Evolutionary conservation across 2,329 filamentous ascomycete species (phyloP).

Genomic region (Fusarium temperatum): DNA sequence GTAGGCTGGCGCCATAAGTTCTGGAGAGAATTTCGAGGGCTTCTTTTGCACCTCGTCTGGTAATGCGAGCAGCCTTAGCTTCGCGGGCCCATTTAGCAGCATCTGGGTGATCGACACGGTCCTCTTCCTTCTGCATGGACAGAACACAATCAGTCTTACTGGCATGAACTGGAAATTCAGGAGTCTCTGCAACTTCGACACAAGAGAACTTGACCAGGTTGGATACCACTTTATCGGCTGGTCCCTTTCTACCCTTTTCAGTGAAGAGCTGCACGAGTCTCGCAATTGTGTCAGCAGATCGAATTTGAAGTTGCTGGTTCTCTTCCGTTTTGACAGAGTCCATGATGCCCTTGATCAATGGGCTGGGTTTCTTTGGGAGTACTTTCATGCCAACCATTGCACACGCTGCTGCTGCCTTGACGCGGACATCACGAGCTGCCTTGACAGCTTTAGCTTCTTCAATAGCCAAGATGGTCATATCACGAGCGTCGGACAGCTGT

Average conservation of each 20-base stretch:
- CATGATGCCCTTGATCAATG: slow-evolving; percentile 96
- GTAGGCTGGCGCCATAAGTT: slow-evolving; percentile 79
- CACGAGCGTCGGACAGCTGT: slow-evolving; percentile 79
- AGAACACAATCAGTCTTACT: slow-evolving; percentile 81
- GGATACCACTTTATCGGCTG: slow-evolving; percentile 94
- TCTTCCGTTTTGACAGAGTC: slow-evolving; percentile 97
- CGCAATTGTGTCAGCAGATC: slow-evolving; percentile 86
- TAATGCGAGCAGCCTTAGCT: slow-evolving; percentile 87
- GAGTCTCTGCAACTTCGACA: slow-evolving; percentile 96
- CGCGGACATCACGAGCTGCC: slow-evolving; percentile 82
- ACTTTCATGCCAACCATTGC: slow-evolving; percentile 87
- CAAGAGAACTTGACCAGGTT: slow-evolving; percentile 98
- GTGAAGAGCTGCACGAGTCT: slow-evolving; percentile 88
- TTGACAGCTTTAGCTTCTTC: slow-evolving; percentile 83
- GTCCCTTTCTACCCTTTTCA: slow-evolving; percentile 78
- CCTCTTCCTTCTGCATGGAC: slow-evolving; percentile 96
- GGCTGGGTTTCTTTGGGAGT: slow-evolving; percentile 91
- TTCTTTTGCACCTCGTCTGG: slow-evolving; percentile 91
- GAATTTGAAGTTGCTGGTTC: slow-evolving; percentile 85
- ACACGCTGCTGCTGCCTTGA: slow-evolving; percentile 86
- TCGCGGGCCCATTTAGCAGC: slow-evolving; percentile 90
- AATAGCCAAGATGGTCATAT: slow-evolving; percentile 75
- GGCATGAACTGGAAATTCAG: slow-evolving; percentile 89
- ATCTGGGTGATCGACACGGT: slow-evolving; percentile 90
- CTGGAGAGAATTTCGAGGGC: slow-evolving; percentile 86